These are phyloP conservation scores for Solanum pinnatisectum DNA, from an alignment of 257 asterid genomes.

Conservation along the genomic window DNA sequence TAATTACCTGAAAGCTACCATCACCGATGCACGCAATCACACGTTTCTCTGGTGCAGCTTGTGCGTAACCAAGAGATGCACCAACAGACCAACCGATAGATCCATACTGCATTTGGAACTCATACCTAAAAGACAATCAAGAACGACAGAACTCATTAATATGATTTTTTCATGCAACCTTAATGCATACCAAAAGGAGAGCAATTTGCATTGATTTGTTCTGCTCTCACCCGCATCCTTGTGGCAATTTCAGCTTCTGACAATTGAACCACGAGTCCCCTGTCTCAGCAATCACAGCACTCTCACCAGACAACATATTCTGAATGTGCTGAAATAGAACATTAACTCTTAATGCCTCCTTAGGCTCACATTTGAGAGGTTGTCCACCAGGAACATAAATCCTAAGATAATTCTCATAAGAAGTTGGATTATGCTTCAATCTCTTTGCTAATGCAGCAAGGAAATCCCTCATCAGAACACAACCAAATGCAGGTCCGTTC, in stretches of 20 bases:
- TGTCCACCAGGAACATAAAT: slow-evolving; percentile 63
- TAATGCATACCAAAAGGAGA: background rate
- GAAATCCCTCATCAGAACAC: slow-evolving; percentile 75
- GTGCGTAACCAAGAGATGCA: slow-evolving; percentile 81
- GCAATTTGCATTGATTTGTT: background rate
- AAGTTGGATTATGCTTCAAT: slow-evolving; percentile 46
- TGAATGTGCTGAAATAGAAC: slow-evolving; percentile 59
- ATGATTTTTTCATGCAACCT: background rate
- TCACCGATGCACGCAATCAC: slow-evolving; percentile 79
- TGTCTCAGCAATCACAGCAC: slow-evolving; percentile 75
- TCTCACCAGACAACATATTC: slow-evolving; percentile 47
- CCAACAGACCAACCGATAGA: slow-evolving; percentile 91
- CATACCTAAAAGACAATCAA: slow-evolving; percentile 33
- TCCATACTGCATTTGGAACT: slow-evolving; percentile 81
- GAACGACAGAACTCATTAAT: background rate
- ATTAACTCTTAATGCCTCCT: slow-evolving; percentile 63
- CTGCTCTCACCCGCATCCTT: slow-evolving; percentile 53
- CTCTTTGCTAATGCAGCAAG: slow-evolving; percentile 41
- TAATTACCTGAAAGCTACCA: slow-evolving; percentile 75
- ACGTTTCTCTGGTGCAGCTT: slow-evolving; percentile 48
- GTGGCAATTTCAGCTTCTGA: slow-evolving; percentile 58
- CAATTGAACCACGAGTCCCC: slow-evolving; percentile 91
- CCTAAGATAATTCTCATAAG: slow-evolving; percentile 66
- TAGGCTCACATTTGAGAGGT: slow-evolving; percentile 44
- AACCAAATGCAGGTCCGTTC: slow-evolving; percentile 68